Base-by-base conservation (phyloP, 106 monocot species). In the Xerophyta viscosa region DNA sequence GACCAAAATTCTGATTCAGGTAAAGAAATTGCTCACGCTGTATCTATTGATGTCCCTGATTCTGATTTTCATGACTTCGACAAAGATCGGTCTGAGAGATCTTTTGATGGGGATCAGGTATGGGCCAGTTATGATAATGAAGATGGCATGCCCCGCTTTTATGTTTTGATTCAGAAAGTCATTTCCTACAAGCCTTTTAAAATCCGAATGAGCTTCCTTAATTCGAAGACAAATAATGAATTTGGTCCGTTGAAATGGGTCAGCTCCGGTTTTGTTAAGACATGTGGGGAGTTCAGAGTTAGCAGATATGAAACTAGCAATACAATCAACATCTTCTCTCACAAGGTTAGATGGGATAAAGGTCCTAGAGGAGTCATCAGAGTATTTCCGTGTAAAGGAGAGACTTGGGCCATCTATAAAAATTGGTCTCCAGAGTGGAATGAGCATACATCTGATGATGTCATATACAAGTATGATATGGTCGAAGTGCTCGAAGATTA, bases 1-100 rank as follows among this genome's bases (percentile, higher is more conserved):
- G 41, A 29, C 29, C 14, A 14, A 24, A 13, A 12, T 68, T 24
- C 60, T 57, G 61, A 29, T 37, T 61, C 64, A 9, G 52, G 69
- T 41, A 37, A 61, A 9, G 71, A 56, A 41, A 12, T 12, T 27
- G 21, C 24, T 27, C 45, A 46, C 30, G 60, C 55, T 48, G 44
- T 66, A 4, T 45, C 60, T 25, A 77, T 83, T 65, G 66, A 77
- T 68, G 84, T 84, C 44, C 78, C 84, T 53, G 84, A 84, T 60
- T 61, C 78, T 8, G 78, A 84, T 37, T 84, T 84, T 54, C 61
- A 78, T 69, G 84, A 78, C 62, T 84, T 84, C 66, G 84, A 84
- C 65, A 67, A 52, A 41, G 68, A 79, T 57, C 84, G 84, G 24
- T 58, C 71, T 20, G 78, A 84, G 60, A 31, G 31, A 54, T 49